Evolutionary conservation across 116 monocot genomes (phyloP).

Genomic region (Iris pallida): DNA sequence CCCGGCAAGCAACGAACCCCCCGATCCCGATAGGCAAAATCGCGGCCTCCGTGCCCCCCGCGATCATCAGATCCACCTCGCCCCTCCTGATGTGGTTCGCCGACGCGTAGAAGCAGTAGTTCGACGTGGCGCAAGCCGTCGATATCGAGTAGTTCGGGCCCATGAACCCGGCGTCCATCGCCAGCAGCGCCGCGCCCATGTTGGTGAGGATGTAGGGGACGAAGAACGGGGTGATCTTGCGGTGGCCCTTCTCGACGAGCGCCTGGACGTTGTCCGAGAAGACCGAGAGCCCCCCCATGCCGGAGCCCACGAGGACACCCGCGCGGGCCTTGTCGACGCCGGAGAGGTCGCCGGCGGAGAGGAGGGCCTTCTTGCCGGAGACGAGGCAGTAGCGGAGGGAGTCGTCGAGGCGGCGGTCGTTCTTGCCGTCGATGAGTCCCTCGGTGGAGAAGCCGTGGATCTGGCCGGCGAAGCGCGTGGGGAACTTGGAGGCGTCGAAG

Average conservation of each 20-base stretch:
- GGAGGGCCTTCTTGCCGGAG: slow-evolving; percentile 77
- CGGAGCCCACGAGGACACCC: slow-evolving; percentile 81
- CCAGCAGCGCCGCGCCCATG: slow-evolving; percentile 90
- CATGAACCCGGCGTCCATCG: slow-evolving; percentile 89
- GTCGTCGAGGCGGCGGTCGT: slow-evolving; percentile 69
- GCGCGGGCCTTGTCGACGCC: not conserved
- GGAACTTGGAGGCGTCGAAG: slow-evolving; percentile 74
- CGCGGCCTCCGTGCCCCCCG: slow-evolving; percentile 92
- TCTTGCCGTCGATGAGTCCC: slow-evolving; percentile 83
- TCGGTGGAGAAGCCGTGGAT: slow-evolving; percentile 67
- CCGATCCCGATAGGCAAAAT: slow-evolving; percentile 91
- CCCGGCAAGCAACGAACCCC: slow-evolving; percentile 87
- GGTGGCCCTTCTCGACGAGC: slow-evolving; percentile 64
- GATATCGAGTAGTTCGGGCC: slow-evolving; percentile 92
- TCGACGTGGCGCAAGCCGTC: slow-evolving; percentile 89
- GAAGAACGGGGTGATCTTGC: slow-evolving; percentile 85
- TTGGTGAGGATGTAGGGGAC: slow-evolving; percentile 92
- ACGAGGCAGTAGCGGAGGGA: slow-evolving; percentile 70
- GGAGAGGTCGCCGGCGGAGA: slow-evolving; percentile 38
- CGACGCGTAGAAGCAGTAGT: slow-evolving; percentile 87
- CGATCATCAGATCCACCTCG: slow-evolving; percentile 83
- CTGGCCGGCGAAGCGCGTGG: slow-evolving; percentile 78
- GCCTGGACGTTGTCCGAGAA: slow-evolving; percentile 74
- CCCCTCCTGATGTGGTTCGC: slow-evolving; percentile 88
- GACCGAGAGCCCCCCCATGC: slow-evolving; percentile 80